Base-by-base conservation (phyloP, 2,329 filamentous ascomycete genomes). In the Trichoderma afroharzianum region DNA sequence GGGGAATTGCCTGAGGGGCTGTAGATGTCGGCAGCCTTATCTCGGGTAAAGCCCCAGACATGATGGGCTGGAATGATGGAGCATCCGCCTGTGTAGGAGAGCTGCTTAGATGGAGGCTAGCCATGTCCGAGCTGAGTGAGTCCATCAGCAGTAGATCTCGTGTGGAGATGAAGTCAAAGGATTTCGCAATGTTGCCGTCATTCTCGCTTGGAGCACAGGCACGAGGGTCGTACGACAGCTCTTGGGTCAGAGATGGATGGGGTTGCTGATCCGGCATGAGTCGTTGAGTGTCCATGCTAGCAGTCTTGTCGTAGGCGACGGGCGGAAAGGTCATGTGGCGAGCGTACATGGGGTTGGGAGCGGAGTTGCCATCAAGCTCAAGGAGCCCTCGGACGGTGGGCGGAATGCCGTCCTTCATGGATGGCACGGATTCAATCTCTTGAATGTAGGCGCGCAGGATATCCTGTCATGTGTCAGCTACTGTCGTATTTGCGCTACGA, bases 391-490 rank as follows among this genome's bases (percentile, higher is more conserved):
- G 84, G 15, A 88, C 83, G 2, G 86, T 85, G 3, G 86, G 85
- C 14, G 83, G 83, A 39, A 80, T 78, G 30, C 83, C 83, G 26
- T 81, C 83, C 50, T 82, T 82, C 14, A 80, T 77, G n/a, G 79
- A 78, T 43, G 82, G 81, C 69, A 85, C 82, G 53, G 87, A 84
- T 73, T 89, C 86, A 73, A 90, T 83, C 75, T 88, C 86, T 43
- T 87, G 86, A 55, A 91, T 89, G 75, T 91, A 90, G 24, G 88
- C 87, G 73, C 87, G 83, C 28, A 90, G 79, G 11, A 89, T 82
- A 74, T 89, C 87, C 88, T 90, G 71, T 71, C 15, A 33, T 53
- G 12, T 28, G 30, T 67, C 32, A 61, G 68, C 74, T 71, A 77
- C 28, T 36, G 3, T 12, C 26, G 15, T 21, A 33, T 28, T 30